Percentiles rank a stretch among this genome's conserved stretches.
Evolutionary conservation across 1,284 basidiomycete genomes (phyloP).

Genomic region (Papiliotrema flavescens): DNA sequence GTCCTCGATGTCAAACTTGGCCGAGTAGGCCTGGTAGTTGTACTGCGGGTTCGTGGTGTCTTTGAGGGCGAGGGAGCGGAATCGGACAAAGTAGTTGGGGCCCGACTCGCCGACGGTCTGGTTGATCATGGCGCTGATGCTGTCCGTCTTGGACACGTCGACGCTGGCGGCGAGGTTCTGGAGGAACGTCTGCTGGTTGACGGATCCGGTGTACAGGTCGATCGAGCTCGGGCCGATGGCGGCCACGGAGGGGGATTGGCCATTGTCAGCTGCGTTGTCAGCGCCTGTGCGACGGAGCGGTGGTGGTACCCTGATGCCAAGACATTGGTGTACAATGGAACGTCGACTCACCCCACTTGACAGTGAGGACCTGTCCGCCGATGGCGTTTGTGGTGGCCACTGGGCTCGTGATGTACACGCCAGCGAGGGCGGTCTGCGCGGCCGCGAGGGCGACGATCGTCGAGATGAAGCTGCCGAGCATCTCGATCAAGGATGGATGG

Average conservation of each 20-base stretch:
- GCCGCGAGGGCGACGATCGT: slow-evolving; percentile 52
- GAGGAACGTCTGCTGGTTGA: slow-evolving; percentile 56
- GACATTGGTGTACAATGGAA: not conserved
- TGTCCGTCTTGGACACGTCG: slow-evolving; percentile 59
- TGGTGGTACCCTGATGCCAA: not conserved
- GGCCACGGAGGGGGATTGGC: slow-evolving; percentile 55
- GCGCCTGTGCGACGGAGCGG: not conserved
- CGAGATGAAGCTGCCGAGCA: slow-evolving; percentile 26
- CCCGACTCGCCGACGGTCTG: slow-evolving; percentile 60
- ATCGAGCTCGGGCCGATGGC: slow-evolving; percentile 61
- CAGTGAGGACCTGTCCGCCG: slow-evolving; percentile 59
- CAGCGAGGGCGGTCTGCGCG: slow-evolving; percentile 38
- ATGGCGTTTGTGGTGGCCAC: slow-evolving; percentile 55
- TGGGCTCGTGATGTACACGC: slow-evolving; percentile 46
- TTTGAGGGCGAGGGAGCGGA: slow-evolving; percentile 59
- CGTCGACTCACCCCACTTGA: slow-evolving; percentile 59
- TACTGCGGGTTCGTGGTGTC: slow-evolving; percentile 55
- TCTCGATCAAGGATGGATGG: slow-evolving; percentile 6
- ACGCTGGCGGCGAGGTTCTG: slow-evolving; percentile 59
- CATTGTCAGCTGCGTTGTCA: slow-evolving; percentile 54
- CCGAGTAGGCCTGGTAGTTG: slow-evolving; percentile 71
- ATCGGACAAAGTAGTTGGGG: slow-evolving; percentile 53
- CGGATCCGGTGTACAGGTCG: slow-evolving; percentile 60
- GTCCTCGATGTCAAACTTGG: slow-evolving; percentile 58
- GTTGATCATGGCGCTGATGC: slow-evolving; percentile 61